phyloP scores from a whole-genome alignment of 108 stramenopile genomes.

The Cyclotella atomus region DNA sequence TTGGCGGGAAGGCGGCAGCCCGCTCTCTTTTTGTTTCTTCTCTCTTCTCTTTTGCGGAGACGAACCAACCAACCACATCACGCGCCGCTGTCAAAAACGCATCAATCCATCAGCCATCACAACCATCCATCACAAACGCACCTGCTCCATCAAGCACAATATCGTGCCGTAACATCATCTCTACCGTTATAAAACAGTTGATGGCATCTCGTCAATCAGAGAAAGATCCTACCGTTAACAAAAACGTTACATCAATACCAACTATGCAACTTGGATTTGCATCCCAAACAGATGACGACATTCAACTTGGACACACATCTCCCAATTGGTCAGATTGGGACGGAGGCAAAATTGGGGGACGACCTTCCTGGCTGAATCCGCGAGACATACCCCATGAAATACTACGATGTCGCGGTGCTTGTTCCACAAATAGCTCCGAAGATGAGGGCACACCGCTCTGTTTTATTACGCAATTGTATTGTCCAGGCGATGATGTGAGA shows the following conservation, averaged over 20 bases:
- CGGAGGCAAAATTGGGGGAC: conserved; percentile 81
- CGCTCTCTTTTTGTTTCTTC: no score
- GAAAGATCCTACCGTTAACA: neutral
- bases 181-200: neutral
- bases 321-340: conserved; percentile 81
- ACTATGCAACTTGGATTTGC: neutral
- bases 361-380: conserved; percentile 81
- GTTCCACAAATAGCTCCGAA: neutral
- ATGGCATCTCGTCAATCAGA: neutral
- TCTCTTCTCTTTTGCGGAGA: no score
- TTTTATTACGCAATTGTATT: conserved; percentile 78
- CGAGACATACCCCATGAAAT: conserved; percentile 56
- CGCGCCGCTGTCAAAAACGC: no score
- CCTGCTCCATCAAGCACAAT: no score
- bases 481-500: conserved; percentile 70
- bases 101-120: no score
- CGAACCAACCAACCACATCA: no score
- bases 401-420: conserved; percentile 48
- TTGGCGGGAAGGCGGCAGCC: no score
- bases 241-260: neutral
- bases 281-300: neutral
- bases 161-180: no score
- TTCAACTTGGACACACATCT: conserved; percentile 46
- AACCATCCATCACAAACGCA: no score
- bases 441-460: conserved; percentile 38